phyloP scores from a whole-genome alignment of 768 basidiomycete species.

The Phylloporus sp. region DNA sequence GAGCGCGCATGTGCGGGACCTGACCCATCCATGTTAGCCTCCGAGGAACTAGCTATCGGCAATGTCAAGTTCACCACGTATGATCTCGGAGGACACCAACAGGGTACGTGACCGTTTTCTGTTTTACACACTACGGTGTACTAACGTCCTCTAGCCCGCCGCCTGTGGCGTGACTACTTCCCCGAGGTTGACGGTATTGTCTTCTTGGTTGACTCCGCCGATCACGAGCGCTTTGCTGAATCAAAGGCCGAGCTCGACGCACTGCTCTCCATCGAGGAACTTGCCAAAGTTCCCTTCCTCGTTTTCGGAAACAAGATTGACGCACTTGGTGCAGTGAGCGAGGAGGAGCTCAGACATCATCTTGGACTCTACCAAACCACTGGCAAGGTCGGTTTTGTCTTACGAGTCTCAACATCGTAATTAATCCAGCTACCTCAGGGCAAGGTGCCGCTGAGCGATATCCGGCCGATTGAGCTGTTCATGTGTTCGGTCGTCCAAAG shows the following conservation, averaged over 20 bases:
- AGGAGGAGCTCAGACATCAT: slow-evolving; percentile 94
- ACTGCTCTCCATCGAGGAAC: slow-evolving; percentile 91
- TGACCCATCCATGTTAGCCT: slow-evolving; percentile 52
- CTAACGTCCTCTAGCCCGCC: slow-evolving; percentile 58
- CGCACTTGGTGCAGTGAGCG: slow-evolving; percentile 94
- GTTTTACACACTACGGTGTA: neutral
- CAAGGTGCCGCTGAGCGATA: slow-evolving; percentile 94
- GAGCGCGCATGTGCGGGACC: neutral
- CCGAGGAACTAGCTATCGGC: slow-evolving; percentile 97
- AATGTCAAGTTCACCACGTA: slow-evolving; percentile 99
- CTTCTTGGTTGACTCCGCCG: slow-evolving; percentile 96
- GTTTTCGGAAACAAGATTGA: slow-evolving; percentile 99
- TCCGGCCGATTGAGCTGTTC: slow-evolving; percentile 98
- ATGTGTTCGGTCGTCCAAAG: slow-evolving; percentile 99
- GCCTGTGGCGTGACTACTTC: slow-evolving; percentile 99
- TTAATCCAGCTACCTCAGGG: slow-evolving; percentile 51
- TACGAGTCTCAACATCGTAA: neutral
- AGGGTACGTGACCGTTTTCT: slow-evolving; percentile 51
- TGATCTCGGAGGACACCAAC: slow-evolving; percentile 96
- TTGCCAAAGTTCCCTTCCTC: slow-evolving; percentile 95
- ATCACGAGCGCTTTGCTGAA: slow-evolving; percentile 94
- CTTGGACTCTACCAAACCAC: slow-evolving; percentile 99
- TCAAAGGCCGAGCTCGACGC: slow-evolving; percentile 97
- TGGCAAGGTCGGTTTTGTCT: slow-evolving; percentile 69
- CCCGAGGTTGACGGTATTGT: slow-evolving; percentile 99